A percentile compares a stretch with the other conserved stretches of the same genome.
Conservation (phyloP, 768 basidiomycete species). For the Hypholoma fasciculare region DNA sequence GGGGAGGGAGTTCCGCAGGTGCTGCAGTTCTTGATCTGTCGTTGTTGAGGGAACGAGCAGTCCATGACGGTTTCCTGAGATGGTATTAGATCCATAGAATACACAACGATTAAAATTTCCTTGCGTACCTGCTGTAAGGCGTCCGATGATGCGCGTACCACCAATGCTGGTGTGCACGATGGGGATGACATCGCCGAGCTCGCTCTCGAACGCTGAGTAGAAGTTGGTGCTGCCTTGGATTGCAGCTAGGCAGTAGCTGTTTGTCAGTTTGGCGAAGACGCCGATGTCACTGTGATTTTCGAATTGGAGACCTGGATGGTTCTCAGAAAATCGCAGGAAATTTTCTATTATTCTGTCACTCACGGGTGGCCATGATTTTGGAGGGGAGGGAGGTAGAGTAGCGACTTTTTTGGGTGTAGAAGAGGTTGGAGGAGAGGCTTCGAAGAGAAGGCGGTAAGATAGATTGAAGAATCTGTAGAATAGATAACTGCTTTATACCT, state of each 20-base stretch:
- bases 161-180: conserved; percentile 96
- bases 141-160: conserved; percentile 91
- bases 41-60: conserved; percentile 94
- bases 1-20: conserved; percentile 93
- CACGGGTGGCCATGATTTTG: conserved; percentile 49
- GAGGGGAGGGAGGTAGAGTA: conserved; percentile 5
- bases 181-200: conserved; percentile 84
- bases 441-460: neutral
- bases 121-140: conserved; percentile 81
- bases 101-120: neutral
- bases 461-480: conserved; percentile 5
- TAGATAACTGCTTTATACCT: conserved; percentile 19
- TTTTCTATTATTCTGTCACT: conserved; percentile 13
- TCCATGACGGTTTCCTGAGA: conserved; percentile 89
- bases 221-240: conserved; percentile 97
- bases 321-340: neutral
- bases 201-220: conserved; percentile 95
- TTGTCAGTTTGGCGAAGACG: conserved; percentile 96
- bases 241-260: conserved; percentile 94
- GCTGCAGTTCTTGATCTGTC: conserved; percentile 97
- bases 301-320: conserved; percentile 77
- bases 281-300: conserved; percentile 96
- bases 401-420: neutral
- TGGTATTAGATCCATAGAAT: neutral
- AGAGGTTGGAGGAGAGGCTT: neutral